Evolutionary conservation across 140 eudicot species (phyloP).

Genomic region (Eryngium alpinum): DNA sequence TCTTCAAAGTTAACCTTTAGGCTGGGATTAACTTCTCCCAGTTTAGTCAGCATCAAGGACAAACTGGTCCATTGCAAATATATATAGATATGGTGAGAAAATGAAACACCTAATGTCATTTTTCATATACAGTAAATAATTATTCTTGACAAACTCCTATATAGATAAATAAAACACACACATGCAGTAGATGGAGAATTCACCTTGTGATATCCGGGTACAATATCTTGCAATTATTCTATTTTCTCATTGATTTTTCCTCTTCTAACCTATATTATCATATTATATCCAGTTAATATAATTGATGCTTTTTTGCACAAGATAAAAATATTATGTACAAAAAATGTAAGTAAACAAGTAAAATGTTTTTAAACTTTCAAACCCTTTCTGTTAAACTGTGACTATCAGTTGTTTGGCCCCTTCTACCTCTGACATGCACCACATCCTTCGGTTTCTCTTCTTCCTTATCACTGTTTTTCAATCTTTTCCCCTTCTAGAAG

Average conservation of each 20-base stretch:
- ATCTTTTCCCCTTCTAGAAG: slow-evolving; percentile 47
- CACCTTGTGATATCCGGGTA: slow-evolving; percentile 96
- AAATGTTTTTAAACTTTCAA: slow-evolving; percentile 16
- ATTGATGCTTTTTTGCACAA: not conserved
- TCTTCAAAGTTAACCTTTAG: too few relatives aligned
- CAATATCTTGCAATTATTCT: slow-evolving; percentile 80
- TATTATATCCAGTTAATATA: not conserved
- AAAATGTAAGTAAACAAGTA: not conserved
- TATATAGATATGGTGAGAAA: not conserved
- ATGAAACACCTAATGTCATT: not conserved
- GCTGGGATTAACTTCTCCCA: too few relatives aligned
- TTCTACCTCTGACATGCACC: slow-evolving; percentile 87
- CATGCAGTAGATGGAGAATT: not conserved
- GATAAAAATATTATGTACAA: not conserved
- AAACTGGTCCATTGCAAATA: too few relatives aligned
- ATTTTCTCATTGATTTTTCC: slow-evolving; percentile 85
- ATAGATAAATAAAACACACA: too few relatives aligned
- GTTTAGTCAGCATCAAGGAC: too few relatives aligned
- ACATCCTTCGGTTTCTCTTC: slow-evolving; percentile 55
- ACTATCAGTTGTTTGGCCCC: slow-evolving; percentile 98
- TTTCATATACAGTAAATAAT: not conserved
- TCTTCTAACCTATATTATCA: slow-evolving; percentile 56
- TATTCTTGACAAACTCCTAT: not conserved
- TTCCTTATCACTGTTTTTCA: slow-evolving; percentile 35
- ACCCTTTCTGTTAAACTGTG: slow-evolving; percentile 97